Base-by-base conservation (phyloP, 2,329 filamentous ascomycete species). In the Colletotrichum orbiculare region DNA sequence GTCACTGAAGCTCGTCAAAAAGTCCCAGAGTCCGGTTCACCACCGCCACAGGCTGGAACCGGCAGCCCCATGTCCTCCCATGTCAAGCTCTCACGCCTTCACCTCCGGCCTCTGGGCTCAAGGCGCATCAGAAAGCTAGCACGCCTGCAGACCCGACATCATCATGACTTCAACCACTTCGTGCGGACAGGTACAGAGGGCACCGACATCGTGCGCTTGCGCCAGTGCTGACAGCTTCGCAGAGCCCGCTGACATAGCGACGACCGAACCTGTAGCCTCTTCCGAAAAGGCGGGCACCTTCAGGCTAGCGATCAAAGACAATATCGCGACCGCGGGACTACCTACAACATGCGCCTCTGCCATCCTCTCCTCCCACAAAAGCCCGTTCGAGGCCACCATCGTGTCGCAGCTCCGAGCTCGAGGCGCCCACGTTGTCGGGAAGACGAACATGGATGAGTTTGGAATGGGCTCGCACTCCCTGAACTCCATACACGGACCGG, bases 361-460 rank as follows among this genome's bases (percentile, higher is more conserved):
- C 17, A 91, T 93, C 59, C 86, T 98, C 45, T 74, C 82, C n/a
- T 82, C 81, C 67, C 92, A 94, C 76, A 80, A 77, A 41, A 93
- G 91, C 66, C 92, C 94, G 4, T 95, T 91, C 76, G 88, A 94
- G 74, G 93, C 95, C 15, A 95, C 92, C 8, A 89, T 97, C 15
- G 88, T 96, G 39, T 79, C 83, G 55, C 86, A 89, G 71, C 83
- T 97, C 39, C 85, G 86, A 60, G 74, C 81, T 35, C 83, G 85
- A 6, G 91, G 90, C 46, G 89, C 87, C 6, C 76, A 85, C 6
- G 76, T 95, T 2, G 83, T 89, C 2, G 91, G 91, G 7, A 97
- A 97, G 77, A 94, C 93, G 2, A 97, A 97, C 75, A 89, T 98
- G 83, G 96, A 98, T 78, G 96, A 97, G 75, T 97, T 97, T 75